These are phyloP conservation scores for Verticillium albo-atrum DNA, from an alignment of 2,329 filamentous ascomycete species.

Conservation along the genomic window DNA sequence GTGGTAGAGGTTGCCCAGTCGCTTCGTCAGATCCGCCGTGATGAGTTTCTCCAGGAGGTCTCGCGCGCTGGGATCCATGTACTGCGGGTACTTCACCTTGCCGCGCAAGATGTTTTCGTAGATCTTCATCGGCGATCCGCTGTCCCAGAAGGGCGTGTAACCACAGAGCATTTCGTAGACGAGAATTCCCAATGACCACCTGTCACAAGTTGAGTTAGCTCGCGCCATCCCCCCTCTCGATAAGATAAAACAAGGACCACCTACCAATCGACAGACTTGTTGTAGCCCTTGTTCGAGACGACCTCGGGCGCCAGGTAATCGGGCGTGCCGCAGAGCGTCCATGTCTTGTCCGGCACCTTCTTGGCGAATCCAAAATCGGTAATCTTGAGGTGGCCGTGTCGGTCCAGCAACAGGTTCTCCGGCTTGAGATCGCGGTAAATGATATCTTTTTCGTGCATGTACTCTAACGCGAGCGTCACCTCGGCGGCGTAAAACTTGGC, in stretches of 20 bases:
- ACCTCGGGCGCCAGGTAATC: slow-evolving; percentile 98
- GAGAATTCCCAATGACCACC: slow-evolving; percentile 97
- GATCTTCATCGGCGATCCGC: slow-evolving; percentile 96
- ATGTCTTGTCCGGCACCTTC: slow-evolving; percentile 96
- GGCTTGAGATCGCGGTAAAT: slow-evolving; percentile 98
- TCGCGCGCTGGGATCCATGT: slow-evolving; percentile 91
- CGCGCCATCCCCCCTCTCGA: not conserved
- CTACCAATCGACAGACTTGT: slow-evolving; percentile 98
- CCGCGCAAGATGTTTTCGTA: slow-evolving; percentile 99
- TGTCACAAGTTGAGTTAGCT: slow-evolving; percentile 33
- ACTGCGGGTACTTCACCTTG: slow-evolving; percentile 92
- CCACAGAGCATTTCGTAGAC: slow-evolving; percentile 99
- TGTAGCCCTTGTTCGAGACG: slow-evolving; percentile 98
- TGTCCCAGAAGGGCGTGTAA: slow-evolving; percentile 99
- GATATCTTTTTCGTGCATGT: slow-evolving; percentile 89
- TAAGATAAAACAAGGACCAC: slow-evolving; percentile 23
- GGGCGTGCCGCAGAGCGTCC: slow-evolving; percentile 95
- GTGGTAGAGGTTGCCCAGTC: slow-evolving; percentile 88
- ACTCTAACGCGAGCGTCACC: slow-evolving; percentile 91
- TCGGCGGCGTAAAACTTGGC: slow-evolving; percentile 99
- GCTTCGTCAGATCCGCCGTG: slow-evolving; percentile 90
- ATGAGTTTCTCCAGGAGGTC: slow-evolving; percentile 90
- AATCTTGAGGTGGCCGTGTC: slow-evolving; percentile 93
- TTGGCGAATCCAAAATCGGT: slow-evolving; percentile 99
- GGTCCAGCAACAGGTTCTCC: slow-evolving; percentile 86